Evolutionary conservation across 768 basidiomycete genomes (phyloP).

Genomic region (Leccinum subtestaceum): DNA sequence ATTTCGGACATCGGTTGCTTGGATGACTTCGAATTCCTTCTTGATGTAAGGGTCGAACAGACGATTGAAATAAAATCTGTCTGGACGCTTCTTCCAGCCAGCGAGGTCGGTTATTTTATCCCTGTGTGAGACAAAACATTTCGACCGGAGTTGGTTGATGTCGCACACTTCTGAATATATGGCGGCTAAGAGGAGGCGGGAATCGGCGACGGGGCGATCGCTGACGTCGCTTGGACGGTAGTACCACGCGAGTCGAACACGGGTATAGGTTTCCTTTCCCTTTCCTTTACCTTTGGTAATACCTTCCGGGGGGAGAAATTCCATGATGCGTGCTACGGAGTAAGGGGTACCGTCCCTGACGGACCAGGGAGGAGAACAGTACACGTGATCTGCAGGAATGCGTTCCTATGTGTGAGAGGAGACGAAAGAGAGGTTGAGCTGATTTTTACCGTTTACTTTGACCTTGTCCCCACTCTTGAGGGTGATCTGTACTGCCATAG

Average conservation of each 20-base stretch:
- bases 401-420: conserved; percentile 15
- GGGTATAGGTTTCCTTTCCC: conserved; percentile 68
- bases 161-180: conserved; percentile 97
- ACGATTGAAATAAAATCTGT: conserved; percentile 94
- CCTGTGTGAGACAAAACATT: conserved; percentile 91
- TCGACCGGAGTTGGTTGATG: conserved; percentile 87
- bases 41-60: conserved; percentile 98
- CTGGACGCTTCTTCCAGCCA: conserved; percentile 90
- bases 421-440: conserved; percentile 12
- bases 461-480: conserved; percentile 84
- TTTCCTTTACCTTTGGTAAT: conserved; percentile 62
- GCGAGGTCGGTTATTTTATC: conserved; percentile 93
- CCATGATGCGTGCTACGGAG: conserved; percentile 94
- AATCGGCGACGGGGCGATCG: conserved; percentile 87
- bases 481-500: conserved; percentile 39
- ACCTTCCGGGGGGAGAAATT: conserved; percentile 84
- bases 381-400: conserved; percentile 84
- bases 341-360: conserved; percentile 94
- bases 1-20: conserved; percentile 82
- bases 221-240: conserved; percentile 96
- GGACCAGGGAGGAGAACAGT: conserved; percentile 91
- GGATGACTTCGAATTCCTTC: conserved; percentile 95
- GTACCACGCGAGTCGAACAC: conserved; percentile 92
- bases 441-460: conserved; percentile 76
- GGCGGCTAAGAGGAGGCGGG: conserved; percentile 87